Evolutionary conservation across 169 alveolate genomes (phyloP).

Genomic region (Plasmodium gonderi): DNA sequence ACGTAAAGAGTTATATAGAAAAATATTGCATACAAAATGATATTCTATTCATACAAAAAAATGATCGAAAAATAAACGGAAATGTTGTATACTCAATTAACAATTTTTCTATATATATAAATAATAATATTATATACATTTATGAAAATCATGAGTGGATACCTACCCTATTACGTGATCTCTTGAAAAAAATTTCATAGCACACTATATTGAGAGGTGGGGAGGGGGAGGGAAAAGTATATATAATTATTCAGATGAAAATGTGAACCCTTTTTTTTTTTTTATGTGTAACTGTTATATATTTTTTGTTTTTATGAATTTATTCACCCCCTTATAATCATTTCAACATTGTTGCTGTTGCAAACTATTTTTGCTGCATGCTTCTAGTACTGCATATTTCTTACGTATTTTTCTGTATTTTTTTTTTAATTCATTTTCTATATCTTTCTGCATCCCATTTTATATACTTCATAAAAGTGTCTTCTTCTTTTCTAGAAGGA

Average conservation of each 20-base stretch:
- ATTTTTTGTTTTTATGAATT: neutral
- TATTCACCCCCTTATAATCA: neutral
- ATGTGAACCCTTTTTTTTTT: neutral
- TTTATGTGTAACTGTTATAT: neutral
- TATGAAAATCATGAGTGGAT: constrained; percentile 50
- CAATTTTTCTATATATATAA: constrained; percentile 59
- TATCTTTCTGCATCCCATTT: neutral
- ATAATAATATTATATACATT: constrained; percentile 53
- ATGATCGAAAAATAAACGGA: constrained; percentile 67
- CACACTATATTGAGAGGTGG: neutral
- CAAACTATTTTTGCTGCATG: too few relatives aligned
- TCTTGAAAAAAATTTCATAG: constrained; percentile 10
- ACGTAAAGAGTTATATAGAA: constrained; percentile 45
- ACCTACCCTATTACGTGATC: constrained; percentile 45
- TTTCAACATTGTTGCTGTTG: neutral
- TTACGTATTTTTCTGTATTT: neutral
- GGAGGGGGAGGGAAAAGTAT: neutral
- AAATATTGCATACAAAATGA: constrained; percentile 46
- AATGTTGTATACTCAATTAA: constrained; percentile 42
- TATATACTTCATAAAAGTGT: neutral
- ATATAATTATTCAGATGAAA: neutral
- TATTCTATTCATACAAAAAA: constrained; percentile 51
- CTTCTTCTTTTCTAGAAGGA: neutral
- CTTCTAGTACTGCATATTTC: neutral
- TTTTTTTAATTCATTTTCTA: neutral